A percentile compares a stretch with the other conserved stretches of the same genome.
phyloP scores from a whole-genome alignment of 192 early-diverging fungal genomes.

The Gryganskiella cystojenkinii region DNA sequence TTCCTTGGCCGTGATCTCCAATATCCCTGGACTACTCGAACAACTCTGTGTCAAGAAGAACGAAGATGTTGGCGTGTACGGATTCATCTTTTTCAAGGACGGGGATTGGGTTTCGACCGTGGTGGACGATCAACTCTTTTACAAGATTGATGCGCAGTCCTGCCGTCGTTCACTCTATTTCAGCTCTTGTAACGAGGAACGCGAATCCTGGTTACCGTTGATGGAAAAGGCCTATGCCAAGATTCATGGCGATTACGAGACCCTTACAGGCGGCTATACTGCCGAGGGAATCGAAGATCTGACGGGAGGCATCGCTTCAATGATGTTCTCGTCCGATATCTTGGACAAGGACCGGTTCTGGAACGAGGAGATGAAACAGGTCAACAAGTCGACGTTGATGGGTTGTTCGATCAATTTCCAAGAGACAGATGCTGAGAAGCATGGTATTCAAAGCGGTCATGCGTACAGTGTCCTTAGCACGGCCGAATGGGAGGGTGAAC shows the following conservation, averaged over 20 bases:
- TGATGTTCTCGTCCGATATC: conserved; percentile 56
- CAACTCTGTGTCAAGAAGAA: conserved; percentile 64
- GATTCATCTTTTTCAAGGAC: conserved; percentile 69
- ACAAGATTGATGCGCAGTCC: conserved; percentile 25
- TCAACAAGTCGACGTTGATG: conserved; percentile 54
- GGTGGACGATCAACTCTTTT: conserved; percentile 63
- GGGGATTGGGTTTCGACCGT: conserved; percentile 66
- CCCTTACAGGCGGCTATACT: conserved; percentile 54
- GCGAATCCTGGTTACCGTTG: conserved; percentile 68
- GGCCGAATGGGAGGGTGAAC: conserved; percentile 56
- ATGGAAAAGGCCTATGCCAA: conserved; percentile 73
- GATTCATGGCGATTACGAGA: conserved; percentile 63
- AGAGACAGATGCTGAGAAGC: conserved; percentile 31
- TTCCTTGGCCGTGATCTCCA: conserved; percentile 54
- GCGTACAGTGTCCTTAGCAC: conserved; percentile 61
- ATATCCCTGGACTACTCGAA: conserved; percentile 56
- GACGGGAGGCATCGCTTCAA: conserved; percentile 61
- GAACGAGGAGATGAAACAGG: conserved; percentile 62
- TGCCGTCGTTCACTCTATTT: conserved; percentile 36
- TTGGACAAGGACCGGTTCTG: conserved; percentile 65
- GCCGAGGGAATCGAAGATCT: conserved; percentile 66
- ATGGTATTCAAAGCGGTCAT: conserved; percentile 54
- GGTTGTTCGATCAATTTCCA: conserved; percentile 46
- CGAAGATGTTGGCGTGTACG: conserved; percentile 65
- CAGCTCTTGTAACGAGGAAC: conserved; percentile 51